Conservation (phyloP, 1,284 basidiomycete genomes). For the Leucoagaricus sp. region DNA sequence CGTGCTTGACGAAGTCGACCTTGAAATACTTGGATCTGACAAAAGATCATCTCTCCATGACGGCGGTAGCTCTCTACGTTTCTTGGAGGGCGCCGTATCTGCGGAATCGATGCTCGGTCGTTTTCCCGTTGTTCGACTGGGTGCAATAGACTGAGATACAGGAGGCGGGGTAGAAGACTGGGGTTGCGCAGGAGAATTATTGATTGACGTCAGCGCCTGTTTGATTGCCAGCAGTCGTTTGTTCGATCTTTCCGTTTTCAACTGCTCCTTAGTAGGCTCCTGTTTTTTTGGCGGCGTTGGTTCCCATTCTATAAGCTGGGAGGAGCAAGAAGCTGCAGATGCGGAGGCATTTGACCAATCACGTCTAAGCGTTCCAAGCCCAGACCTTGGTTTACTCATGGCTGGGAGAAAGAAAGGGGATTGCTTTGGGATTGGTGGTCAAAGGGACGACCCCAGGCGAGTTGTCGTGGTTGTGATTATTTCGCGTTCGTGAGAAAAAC, state of each 20-base stretch:
- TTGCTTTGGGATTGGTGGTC: background rate
- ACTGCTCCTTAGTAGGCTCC: constrained; percentile 23
- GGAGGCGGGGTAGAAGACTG: constrained; percentile 18
- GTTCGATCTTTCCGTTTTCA: constrained; percentile 37
- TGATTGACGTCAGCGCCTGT: constrained; percentile 41
- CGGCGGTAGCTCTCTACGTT: constrained; percentile 56
- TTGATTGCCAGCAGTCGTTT: constrained; percentile 57
- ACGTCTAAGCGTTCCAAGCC: constrained; percentile 44
- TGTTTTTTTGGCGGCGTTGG: constrained; percentile 31
- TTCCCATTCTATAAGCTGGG: constrained; percentile 38
- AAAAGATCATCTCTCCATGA: constrained; percentile 39
- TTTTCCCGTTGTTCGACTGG: constrained; percentile 52
- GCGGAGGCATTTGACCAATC: constrained; percentile 41
- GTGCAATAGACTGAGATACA: constrained; percentile 30
- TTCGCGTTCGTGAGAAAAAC: constrained; percentile 18
- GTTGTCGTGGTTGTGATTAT: background rate
- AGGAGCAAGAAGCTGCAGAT: constrained; percentile 32
- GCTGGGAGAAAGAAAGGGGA: background rate
- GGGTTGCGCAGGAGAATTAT: constrained; percentile 8
- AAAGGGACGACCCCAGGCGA: background rate
- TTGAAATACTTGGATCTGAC: constrained; percentile 6
- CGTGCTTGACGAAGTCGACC: background rate
- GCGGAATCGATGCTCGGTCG: constrained; percentile 40
- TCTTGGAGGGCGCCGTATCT: constrained; percentile 36
- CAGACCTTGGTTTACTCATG: constrained; percentile 44